Percentiles rank a stretch among this genome's conserved stretches.
These are phyloP conservation scores for Colletotrichum spinosum DNA, from an alignment of 2,329 filamentous ascomycete species.

Conservation along the genomic window DNA sequence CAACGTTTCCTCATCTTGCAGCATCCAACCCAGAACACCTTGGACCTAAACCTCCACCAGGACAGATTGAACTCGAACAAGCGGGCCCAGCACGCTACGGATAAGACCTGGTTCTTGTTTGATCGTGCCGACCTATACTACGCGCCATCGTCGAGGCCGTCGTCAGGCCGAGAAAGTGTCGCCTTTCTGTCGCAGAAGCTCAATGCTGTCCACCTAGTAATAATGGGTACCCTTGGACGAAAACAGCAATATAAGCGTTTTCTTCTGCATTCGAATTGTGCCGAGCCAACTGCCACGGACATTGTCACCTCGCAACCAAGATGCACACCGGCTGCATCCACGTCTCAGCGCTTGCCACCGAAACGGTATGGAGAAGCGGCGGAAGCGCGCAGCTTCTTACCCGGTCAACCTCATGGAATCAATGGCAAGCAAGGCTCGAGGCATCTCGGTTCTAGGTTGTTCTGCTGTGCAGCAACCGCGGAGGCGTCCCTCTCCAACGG, in stretches of 20 bases:
- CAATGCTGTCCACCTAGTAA: not conserved
- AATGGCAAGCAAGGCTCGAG: slow-evolving; percentile 21
- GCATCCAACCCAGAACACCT: slow-evolving; percentile 1
- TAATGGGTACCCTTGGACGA: slow-evolving; percentile 5
- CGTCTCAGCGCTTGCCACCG: slow-evolving; percentile 29
- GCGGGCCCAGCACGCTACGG: slow-evolving; percentile 6
- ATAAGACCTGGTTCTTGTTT: slow-evolving; percentile 24
- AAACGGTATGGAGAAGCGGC: not conserved
- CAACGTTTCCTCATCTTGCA: slow-evolving; percentile 34
- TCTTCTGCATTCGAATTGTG: slow-evolving; percentile 14
- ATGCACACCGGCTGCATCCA: slow-evolving; percentile 3
- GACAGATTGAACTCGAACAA: not conserved
- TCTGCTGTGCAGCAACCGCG: slow-evolving; percentile 18
- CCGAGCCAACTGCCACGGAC: slow-evolving; percentile 24
- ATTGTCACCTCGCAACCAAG: slow-evolving; percentile 18
- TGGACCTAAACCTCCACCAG: not conserved
- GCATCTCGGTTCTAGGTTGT: slow-evolving; percentile 16
- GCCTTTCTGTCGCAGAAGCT: not conserved
- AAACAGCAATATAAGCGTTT: slow-evolving; percentile 4
- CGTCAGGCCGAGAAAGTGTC: not conserved
- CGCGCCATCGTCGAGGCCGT: slow-evolving; percentile 7
- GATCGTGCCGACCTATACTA: slow-evolving; percentile 1
- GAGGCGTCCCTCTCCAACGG: slow-evolving; percentile 26
- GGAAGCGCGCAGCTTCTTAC: slow-evolving; percentile 12
- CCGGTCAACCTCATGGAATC: slow-evolving; percentile 27